A percentile compares a stretch with the other conserved stretches of the same genome.
Conservation (phyloP, 2,329 filamentous ascomycete species). For the Epichloe hybrida region DNA sequence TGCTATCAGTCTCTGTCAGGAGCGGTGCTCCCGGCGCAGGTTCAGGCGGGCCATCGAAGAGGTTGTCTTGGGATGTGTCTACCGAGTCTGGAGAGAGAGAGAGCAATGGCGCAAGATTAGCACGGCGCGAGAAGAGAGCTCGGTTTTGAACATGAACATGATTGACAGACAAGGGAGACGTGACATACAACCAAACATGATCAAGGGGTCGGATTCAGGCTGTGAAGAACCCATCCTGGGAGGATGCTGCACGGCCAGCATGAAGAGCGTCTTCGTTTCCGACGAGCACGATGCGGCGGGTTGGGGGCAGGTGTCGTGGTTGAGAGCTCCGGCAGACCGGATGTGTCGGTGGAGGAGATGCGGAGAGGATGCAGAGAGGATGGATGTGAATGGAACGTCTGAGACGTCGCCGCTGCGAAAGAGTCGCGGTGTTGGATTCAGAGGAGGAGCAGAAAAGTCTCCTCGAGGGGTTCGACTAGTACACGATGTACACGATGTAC, state of each 20-base stretch:
- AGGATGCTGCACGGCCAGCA: conserved; percentile 40
- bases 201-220: conserved; percentile 35
- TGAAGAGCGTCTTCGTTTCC: conserved; percentile 29
- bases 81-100: conserved; percentile 29
- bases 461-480: too few species aligned
- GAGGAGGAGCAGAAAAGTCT: too few species aligned
- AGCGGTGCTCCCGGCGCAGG: conserved; percentile 52
- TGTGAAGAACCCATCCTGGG: conserved; percentile 47
- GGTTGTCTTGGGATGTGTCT: conserved; percentile 30
- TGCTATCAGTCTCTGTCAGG: conserved; percentile 48
- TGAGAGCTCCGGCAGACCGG: not conserved
- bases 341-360: not conserved
- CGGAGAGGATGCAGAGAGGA: too few species aligned
- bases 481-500: too few species aligned
- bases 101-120: conserved; percentile 6
- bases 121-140: not conserved
- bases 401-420: not conserved
- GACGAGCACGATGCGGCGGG: conserved; percentile 1
- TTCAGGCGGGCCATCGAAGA: conserved; percentile 39
- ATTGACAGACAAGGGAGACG: not conserved
- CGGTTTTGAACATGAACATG: not conserved
- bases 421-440: not conserved
- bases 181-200: conserved; percentile 56
- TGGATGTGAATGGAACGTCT: not conserved
- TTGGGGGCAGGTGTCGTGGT: not conserved